These are phyloP conservation scores for Zostera marina DNA, from an alignment of 116 monocot species.

Conservation along the genomic window DNA sequence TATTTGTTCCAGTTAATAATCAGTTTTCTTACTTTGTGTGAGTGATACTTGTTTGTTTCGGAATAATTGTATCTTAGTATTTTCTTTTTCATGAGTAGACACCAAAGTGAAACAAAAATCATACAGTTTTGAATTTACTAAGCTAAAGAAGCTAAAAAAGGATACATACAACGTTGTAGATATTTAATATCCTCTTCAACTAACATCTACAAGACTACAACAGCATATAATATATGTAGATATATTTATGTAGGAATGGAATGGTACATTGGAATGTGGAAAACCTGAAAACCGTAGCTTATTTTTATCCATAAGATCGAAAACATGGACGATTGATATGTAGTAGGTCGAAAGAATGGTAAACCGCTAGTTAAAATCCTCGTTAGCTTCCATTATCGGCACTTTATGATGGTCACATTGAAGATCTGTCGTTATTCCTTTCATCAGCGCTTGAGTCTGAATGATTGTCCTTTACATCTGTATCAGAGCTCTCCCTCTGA, in stretches of 20 bases:
- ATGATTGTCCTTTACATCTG: constrained; percentile 29
- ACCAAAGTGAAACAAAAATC: no score
- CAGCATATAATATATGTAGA: background rate
- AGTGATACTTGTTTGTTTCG: no score
- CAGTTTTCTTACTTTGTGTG: no score
- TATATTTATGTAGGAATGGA: background rate
- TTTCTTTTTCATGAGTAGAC: no score
- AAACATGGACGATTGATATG: background rate
- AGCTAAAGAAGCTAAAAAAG: no score
- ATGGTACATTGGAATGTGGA: background rate
- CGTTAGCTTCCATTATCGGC: background rate
- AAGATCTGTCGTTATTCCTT: constrained; percentile 1
- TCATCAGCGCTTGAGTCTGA: constrained; percentile 14
- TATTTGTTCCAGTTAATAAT: no score
- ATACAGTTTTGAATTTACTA: no score
- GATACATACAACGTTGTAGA: no score
- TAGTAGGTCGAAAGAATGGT: background rate
- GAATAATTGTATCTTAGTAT: no score
- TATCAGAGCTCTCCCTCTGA: constrained; percentile 27
- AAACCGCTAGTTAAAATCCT: background rate
- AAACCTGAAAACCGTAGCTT: background rate
- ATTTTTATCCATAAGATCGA: background rate
- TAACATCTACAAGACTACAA: background rate
- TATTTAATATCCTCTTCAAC: background rate
- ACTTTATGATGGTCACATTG: background rate